Evolutionary conservation across 202 grass and related monocot species (phyloP).

Genomic region (Panicum hallii): DNA sequence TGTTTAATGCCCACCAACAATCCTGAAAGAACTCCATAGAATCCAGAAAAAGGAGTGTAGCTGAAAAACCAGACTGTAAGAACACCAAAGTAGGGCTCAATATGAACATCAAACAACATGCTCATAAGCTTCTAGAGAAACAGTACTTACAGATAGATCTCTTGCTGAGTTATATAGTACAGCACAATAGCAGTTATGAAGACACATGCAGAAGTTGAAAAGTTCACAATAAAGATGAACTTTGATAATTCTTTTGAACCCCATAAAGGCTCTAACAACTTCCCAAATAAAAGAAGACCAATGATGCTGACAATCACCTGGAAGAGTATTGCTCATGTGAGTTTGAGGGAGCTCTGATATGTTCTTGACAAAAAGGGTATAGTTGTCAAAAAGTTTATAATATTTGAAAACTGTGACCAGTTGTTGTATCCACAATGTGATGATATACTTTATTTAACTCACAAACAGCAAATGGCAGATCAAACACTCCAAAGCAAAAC

Average conservation of each 20-base stretch:
- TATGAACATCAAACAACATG: conserved; percentile 25
- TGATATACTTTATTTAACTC: conserved; percentile 14
- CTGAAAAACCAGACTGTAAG: conserved; percentile 56
- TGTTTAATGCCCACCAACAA: conserved; percentile 94
- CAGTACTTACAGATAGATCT: conserved; percentile 91
- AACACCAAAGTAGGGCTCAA: conserved; percentile 17
- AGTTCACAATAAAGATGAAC: conserved; percentile 92
- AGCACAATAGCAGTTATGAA: conserved; percentile 82
- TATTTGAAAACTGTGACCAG: not conserved
- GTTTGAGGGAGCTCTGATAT: conserved; percentile 29
- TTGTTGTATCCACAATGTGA: conserved; percentile 18
- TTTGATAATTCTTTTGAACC: conserved; percentile 90
- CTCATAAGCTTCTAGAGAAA: conserved; percentile 22
- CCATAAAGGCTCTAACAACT: conserved; percentile 89
- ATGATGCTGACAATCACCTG: conserved; percentile 81
- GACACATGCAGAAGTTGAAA: conserved; percentile 76
- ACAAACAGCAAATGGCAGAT: conserved; percentile 36
- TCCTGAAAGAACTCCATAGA: conserved; percentile 91
- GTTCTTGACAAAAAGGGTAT: conserved; percentile 14
- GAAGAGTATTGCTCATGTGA: conserved; percentile 41
- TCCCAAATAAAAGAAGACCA: conserved; percentile 92
- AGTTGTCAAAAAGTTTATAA: not conserved
- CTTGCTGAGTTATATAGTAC: conserved; percentile 81
- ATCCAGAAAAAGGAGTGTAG: conserved; percentile 91
- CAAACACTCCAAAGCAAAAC: not conserved